A percentile compares a stretch with the other conserved stretches of the same genome.
Conservation (phyloP, 139 green algal genomes). For the Nannochloris sp. region DNA sequence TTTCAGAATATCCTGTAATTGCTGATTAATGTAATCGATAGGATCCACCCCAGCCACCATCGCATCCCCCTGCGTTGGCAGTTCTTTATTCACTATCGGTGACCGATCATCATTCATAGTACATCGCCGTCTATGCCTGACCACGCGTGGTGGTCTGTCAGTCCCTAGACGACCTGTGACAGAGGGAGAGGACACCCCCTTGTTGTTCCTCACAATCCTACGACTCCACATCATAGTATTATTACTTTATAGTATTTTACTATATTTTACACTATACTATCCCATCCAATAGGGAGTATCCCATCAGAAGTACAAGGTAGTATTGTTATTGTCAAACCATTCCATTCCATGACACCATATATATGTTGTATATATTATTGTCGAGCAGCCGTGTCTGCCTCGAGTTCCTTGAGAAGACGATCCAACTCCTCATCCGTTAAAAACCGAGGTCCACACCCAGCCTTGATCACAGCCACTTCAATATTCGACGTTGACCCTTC, state of each 20-base stretch:
- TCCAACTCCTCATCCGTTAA: constrained; percentile 77
- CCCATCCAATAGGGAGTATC: too few species aligned
- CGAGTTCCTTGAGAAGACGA: constrained; percentile 59
- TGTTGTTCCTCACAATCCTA: too few species aligned
- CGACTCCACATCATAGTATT: too few species aligned
- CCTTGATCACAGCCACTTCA: constrained; percentile 80
- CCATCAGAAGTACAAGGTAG: too few species aligned
- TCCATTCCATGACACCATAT: background rate
- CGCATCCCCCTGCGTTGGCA: constrained; percentile 26
- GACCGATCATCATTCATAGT: background rate
- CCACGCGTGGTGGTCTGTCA: too few species aligned
- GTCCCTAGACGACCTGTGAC: too few species aligned
- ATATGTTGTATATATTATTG: background rate
- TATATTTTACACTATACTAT: too few species aligned
- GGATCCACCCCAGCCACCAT: constrained; percentile 21
- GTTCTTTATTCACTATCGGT: background rate
- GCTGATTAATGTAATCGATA: constrained; percentile 17
- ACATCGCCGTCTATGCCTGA: background rate
- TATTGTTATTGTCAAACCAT: too few species aligned
- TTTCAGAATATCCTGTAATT: constrained; percentile 39
- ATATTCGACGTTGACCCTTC: constrained; percentile 60
- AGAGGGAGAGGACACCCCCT: too few species aligned
- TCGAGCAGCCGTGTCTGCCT: constrained; percentile 55
- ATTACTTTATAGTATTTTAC: too few species aligned
- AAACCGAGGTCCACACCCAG: constrained; percentile 45